Evolutionary conservation across 2,329 filamentous ascomycete species (phyloP).

Genomic region (Pyrenophora seminiperda): DNA sequence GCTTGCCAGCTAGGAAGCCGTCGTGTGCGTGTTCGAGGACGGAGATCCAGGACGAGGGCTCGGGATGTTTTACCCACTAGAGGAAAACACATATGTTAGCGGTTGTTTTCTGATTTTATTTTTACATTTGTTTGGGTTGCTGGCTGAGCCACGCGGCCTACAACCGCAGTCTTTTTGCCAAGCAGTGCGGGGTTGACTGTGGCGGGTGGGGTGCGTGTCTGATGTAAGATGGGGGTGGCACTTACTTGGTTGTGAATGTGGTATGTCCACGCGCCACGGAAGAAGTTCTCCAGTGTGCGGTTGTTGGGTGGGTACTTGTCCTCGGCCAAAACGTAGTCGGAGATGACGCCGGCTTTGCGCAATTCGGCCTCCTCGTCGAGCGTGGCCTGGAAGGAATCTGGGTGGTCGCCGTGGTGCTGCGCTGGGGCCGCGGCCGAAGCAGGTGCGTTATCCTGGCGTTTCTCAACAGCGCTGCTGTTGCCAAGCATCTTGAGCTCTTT

Average conservation of each 20-base stretch:
- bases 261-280: slow-evolving; percentile 62
- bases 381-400: slow-evolving; percentile 50
- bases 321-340: slow-evolving; percentile 55
- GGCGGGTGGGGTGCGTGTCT: not conserved
- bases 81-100: slow-evolving; percentile 36
- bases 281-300: slow-evolving; percentile 61
- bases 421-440: slow-evolving; percentile 36
- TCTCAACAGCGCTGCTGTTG: slow-evolving; percentile 16
- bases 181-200: slow-evolving; percentile 3
- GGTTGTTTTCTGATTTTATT: slow-evolving; percentile 13
- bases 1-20: slow-evolving; percentile 57
- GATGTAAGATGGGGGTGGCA: not conserved
- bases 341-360: slow-evolving; percentile 48
- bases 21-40: slow-evolving; percentile 60
- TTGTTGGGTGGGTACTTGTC: slow-evolving; percentile 63
- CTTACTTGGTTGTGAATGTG: slow-evolving; percentile 63
- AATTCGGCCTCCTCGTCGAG: slow-evolving; percentile 49
- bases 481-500: slow-evolving; percentile 32
- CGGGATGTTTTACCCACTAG: slow-evolving; percentile 61
- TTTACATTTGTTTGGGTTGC: slow-evolving; percentile 3
- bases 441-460: slow-evolving; percentile 31
- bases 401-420: slow-evolving; percentile 27
- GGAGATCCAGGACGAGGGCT: slow-evolving; percentile 62
- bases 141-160: not conserved
- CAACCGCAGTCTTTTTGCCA: slow-evolving; percentile 3